Base-by-base conservation (phyloP, 2,329 filamentous ascomycete species). In the Nemania sp. region DNA sequence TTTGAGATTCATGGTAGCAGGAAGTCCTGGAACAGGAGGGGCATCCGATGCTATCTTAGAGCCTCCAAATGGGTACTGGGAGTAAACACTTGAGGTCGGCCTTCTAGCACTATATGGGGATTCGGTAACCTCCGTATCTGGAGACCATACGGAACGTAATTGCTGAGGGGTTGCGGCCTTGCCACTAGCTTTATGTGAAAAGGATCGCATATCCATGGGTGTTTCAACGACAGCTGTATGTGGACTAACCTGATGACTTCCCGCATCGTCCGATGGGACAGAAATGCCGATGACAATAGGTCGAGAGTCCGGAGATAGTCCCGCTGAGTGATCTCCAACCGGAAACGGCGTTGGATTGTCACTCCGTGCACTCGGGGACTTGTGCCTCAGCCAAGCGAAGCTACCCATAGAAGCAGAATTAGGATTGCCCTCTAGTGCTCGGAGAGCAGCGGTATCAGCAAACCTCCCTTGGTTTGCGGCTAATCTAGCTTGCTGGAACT, bases 241-340 rank as follows among this genome's bases (percentile, higher is more conserved):
- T n/a, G 86, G 86, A 64, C 84, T 87, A 75, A 86, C 80, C 73
- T 81, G 82, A 73, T 79, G 86, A 47, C 77, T 80, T 72, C 75
- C 79, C 29, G 82, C 70, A 38, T 82, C 80, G 53, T 86, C 85
- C 15, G 88, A 86, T 2, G 90, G 87, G 53, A 93, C 81, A 15
- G 87, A 86, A 58, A 93, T 88, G 13, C 91, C 91, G 71, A 93
- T 93, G 49, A 91, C 85, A 67, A 93, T 93, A 1, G 89, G 89
- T n/a, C 88, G 84, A 73, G 91, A 89, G 66, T 86, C 87, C 0
- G 91, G 91, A 15, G 91, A 92, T 3, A 92, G 82, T 68, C 89
- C 88, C 76, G 26, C 75, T 13, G 73, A 72, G 1, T 73, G 75
- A 61, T 68, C 73, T 70, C 68, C 75, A 68, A 66, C 66, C 32